phyloP scores from a whole-genome alignment of 2,329 filamentous ascomycete species.

The Pseudogymnoascus sp. region DNA sequence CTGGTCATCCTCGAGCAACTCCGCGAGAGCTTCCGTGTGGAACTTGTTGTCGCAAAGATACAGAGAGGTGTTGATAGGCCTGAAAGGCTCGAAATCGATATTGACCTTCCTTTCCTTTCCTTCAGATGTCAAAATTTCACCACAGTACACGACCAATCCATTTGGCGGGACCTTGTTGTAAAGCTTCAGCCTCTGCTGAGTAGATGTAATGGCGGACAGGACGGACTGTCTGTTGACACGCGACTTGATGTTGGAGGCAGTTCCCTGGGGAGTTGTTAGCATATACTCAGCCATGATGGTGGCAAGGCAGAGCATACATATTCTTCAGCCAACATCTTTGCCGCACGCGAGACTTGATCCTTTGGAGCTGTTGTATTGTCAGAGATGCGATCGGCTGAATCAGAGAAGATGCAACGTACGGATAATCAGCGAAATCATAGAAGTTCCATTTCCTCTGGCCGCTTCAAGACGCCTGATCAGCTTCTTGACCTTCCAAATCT shows the following conservation, averaged over 20 bases:
- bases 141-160: slow-evolving; percentile 95
- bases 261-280: slow-evolving; percentile 56
- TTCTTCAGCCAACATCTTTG: slow-evolving; percentile 99
- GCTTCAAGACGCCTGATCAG: slow-evolving; percentile 97
- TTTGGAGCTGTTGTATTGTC: slow-evolving; percentile 65
- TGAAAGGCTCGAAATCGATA: slow-evolving; percentile 99
- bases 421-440: slow-evolving; percentile 99
- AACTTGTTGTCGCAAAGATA: slow-evolving; percentile 99
- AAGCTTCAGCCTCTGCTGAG: slow-evolving; percentile 96
- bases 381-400: slow-evolving; percentile 24
- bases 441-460: slow-evolving; percentile 95
- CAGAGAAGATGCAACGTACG: slow-evolving; percentile 48
- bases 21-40: slow-evolving; percentile 93
- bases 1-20: slow-evolving; percentile 96
- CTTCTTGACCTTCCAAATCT: slow-evolving; percentile 98
- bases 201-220: slow-evolving; percentile 95
- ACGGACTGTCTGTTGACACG: slow-evolving; percentile 98
- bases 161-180: slow-evolving; percentile 99
- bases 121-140: slow-evolving; percentile 98
- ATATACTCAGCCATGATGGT: not conserved
- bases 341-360: slow-evolving; percentile 90
- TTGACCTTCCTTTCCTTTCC: slow-evolving; percentile 99
- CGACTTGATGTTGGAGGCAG: slow-evolving; percentile 98
- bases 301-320: slow-evolving; percentile 55
- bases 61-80: slow-evolving; percentile 98